Conservation (phyloP, 1,284 basidiomycete species). For the Puccinia triticina region DNA sequence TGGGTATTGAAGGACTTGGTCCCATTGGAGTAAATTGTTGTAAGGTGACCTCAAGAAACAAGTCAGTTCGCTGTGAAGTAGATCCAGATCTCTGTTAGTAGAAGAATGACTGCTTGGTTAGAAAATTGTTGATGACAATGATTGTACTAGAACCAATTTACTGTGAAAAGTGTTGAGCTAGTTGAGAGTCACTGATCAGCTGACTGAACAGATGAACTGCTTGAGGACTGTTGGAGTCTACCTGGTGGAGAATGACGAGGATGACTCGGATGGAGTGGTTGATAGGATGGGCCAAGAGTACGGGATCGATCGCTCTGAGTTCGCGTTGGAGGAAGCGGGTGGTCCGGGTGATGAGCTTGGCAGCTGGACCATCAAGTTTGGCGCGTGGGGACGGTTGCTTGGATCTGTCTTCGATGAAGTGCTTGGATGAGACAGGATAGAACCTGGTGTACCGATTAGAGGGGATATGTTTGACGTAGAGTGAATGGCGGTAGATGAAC, state of each 20-base stretch:
- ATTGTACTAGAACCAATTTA: not conserved
- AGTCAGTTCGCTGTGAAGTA: slow-evolving; percentile 31
- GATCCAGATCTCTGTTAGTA: not conserved
- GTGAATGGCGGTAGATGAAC: slow-evolving; percentile 34
- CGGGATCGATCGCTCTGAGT: slow-evolving; percentile 8
- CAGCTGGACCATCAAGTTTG: not conserved
- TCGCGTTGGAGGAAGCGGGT: slow-evolving; percentile 31
- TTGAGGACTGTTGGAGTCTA: slow-evolving; percentile 33
- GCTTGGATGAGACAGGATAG: slow-evolving; percentile 15
- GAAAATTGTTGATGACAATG: not conserved
- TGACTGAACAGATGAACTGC: slow-evolving; percentile 38
- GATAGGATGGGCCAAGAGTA: not conserved
- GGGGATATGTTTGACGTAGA: slow-evolving; percentile 43
- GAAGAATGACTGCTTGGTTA: not conserved
- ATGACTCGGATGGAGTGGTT: slow-evolving; percentile 27
- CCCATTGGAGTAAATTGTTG: slow-evolving; percentile 19
- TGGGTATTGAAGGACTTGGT: slow-evolving; percentile 31
- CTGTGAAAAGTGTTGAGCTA: slow-evolving; percentile 44
- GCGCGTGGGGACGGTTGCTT: not conserved
- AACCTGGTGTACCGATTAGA: slow-evolving; percentile 32
- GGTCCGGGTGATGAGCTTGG: slow-evolving; percentile 10
- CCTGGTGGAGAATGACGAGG: slow-evolving; percentile 11
- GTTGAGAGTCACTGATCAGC: slow-evolving; percentile 9
- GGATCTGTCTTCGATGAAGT: not conserved
- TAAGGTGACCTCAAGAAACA: slow-evolving; percentile 44